Base-by-base conservation (phyloP, 768 basidiomycete genomes). In the Porpolomopsis calyptriformis region DNA sequence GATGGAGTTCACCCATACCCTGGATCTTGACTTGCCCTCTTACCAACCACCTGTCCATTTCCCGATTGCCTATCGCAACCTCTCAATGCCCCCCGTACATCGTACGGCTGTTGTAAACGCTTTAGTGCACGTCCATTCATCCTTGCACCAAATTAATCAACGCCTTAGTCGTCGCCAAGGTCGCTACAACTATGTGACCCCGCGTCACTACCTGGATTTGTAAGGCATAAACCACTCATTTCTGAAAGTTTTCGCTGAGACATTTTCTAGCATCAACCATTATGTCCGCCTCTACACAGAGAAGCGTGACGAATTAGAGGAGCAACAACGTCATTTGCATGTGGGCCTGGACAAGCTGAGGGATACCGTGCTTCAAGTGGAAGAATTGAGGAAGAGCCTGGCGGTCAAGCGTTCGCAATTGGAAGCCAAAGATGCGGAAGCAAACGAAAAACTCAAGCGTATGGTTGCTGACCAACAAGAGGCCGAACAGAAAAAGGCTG, bases 401-500 rank as follows among this genome's bases (percentile, higher is more conserved):
- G 93, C 96, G 2, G 82, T 84, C 56, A 99, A 99, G 64, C 81
- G 89, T 16, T 78, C 83, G 2, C 92, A 98, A 56, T 76, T 99
- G 24, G 80, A 92, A 59, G 84, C 87, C 20, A 99, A 99, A 71
- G 77, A 96, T 56, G 80, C 80, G 1, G 89, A 98, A 64, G 96
- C 96, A 9, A 97, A 99, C 62, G 89, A 90, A 58, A 99, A 99
- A 65, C 74, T 99, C 33, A 83, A 88, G 62, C 88, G 90, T 47
- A 98, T 99, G 94, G 92, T 99, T 11, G 75, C 88, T 5, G 94
- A 98, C 63, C 94, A 99, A 64, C 94, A 97, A 59, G 94, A 98
- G 59, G 96, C 96, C 2, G 96, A 99, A 58, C 89, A 93, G 61
- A 96, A 98, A 77, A 97, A 97, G 60, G 74, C 86, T 2, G 92